Evolutionary conservation across 345 rosid species (phyloP).

Genomic region (Boechera stricta): DNA sequence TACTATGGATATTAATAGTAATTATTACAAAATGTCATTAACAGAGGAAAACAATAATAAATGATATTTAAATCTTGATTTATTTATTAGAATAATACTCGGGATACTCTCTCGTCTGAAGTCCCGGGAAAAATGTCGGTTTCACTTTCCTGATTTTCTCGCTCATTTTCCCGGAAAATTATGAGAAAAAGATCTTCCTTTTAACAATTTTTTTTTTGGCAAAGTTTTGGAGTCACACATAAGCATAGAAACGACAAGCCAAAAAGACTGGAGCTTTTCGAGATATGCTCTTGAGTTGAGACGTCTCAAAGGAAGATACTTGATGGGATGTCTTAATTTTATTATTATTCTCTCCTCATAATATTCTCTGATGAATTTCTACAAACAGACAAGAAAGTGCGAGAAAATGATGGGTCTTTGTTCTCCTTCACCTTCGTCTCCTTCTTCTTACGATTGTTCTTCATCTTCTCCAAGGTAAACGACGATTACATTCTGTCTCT

Average conservation of each 20-base stretch:
- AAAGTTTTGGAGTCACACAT: slow-evolving; percentile 21
- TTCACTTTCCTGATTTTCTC: slow-evolving; percentile 33
- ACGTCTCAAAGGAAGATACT: slow-evolving; percentile 39
- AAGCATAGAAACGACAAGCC: slow-evolving; percentile 33
- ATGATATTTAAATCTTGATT: not conserved
- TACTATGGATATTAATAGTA: not conserved
- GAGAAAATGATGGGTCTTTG: slow-evolving; percentile 47
- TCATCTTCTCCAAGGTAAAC: slow-evolving; percentile 40
- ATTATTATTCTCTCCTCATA: not conserved
- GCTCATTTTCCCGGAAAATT: slow-evolving; percentile 33
- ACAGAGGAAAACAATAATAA: not conserved
- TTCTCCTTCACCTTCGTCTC: slow-evolving; percentile 27
- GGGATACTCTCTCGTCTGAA: slow-evolving; percentile 33
- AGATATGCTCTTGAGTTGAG: slow-evolving; percentile 27
- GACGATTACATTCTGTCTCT: slow-evolving; percentile 2
- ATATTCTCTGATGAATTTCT: slow-evolving; percentile 30
- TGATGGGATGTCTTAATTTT: slow-evolving; percentile 25
- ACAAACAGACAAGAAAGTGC: slow-evolving; percentile 20
- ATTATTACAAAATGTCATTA: slow-evolving; percentile 16
- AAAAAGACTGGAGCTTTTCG: slow-evolving; percentile 44
- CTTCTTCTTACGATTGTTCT: slow-evolving; percentile 38
- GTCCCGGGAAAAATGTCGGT: slow-evolving; percentile 44
- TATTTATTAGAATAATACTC: not conserved
- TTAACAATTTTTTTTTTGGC: not conserved
- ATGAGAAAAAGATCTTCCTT: not conserved